Evolutionary conservation across 164 flowering plant species (phyloP), one percentile per base, ranked within the genome.

Genomic region (Tetrastigma voinierianum): DNA sequence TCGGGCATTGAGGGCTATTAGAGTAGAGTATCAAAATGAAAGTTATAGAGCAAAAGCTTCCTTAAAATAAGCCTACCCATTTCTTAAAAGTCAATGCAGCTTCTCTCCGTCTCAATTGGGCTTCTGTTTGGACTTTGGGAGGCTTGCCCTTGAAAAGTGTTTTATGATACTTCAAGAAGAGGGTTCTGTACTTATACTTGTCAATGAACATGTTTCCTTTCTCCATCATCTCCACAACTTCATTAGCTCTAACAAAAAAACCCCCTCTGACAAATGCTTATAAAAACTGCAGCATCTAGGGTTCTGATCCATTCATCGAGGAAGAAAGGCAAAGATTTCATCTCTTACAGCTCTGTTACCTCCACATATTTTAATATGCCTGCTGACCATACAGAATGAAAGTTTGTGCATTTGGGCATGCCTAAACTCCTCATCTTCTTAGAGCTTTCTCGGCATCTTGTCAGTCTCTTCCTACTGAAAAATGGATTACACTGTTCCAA

Each of bases 231-330:
- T 74, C 87, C 55, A 87, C 84, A 1, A 93, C 98, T 76, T 96
- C 99, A 73, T 89, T 93, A 19, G 98, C 98, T 64, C 97, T 82
- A 61, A 54, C 59, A 66, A 96, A 93, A 70, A 96, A 93, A 12
- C 98, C 98, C 32, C 99, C 99, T 61, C 97, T 86, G 20, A 91
- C 98, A 78, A 93, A 96, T 52, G 87, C n/a, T n/a, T n/a, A n/a
- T 85, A 72, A 87, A 96, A 47, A 96, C 86, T 40, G 93, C 76
- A 44, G 98, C 80, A 76, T 96, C 99, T 71, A 96, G 72, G 46
- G 87, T 68, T 96, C 70, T 89, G 92, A 65, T 96, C 98, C 76
- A 96, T 82, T 89, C 83, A 93, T 82, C 43, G 85, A 65, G 53
- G 82, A 68, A 23, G 89, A 65, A 71, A 64, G 90, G 84, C 72